Conservation (phyloP, 1,284 basidiomycete genomes). For the Coriolopsis trogii region DNA sequence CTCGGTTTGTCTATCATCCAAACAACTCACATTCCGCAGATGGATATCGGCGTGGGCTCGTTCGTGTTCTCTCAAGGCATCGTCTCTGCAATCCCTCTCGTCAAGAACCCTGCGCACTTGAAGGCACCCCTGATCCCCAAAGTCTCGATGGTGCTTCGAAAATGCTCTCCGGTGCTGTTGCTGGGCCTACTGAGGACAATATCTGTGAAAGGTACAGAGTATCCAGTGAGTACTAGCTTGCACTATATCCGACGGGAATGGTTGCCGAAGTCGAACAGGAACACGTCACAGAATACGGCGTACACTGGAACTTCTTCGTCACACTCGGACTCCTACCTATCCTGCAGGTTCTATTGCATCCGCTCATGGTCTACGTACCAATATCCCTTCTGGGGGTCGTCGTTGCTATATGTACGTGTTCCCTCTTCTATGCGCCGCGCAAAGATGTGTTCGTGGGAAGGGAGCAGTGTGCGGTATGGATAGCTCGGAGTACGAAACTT, state of each 20-base stretch:
- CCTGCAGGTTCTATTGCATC: constrained; percentile 72
- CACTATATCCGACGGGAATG: too few relatives aligned
- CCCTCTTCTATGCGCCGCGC: too few relatives aligned
- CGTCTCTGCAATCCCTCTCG: constrained; percentile 79
- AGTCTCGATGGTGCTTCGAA: constrained; percentile 50
- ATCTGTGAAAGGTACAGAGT: constrained; percentile 92
- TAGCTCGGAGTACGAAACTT: too few relatives aligned
- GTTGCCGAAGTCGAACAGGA: constrained; percentile 57
- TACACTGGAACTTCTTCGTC: constrained; percentile 99
- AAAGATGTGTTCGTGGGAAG: too few relatives aligned
- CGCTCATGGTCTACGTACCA: constrained; percentile 58
- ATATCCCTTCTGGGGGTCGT: constrained; percentile 68
- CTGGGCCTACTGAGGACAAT: constrained; percentile 82
- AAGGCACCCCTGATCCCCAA: constrained; percentile 54
- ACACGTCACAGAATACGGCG: constrained; percentile 95
- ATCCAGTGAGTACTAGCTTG: constrained; percentile 68
- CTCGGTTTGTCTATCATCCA: not conserved
- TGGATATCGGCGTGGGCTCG: constrained; percentile 97
- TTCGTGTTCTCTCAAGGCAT: constrained; percentile 96
- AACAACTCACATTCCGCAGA: constrained; percentile 50
- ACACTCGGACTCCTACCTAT: constrained; percentile 86
- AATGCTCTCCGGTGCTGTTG: constrained; percentile 69
- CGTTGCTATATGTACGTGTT: constrained; percentile 61
- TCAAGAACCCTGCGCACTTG: constrained; percentile 62
- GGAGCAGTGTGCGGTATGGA: too few relatives aligned